A percentile compares a stretch with the other conserved stretches of the same genome.
These are phyloP conservation scores for Cryptosporidium meleagridis DNA, from an alignment of 169 alveolate species.

Conservation along the genomic window DNA sequence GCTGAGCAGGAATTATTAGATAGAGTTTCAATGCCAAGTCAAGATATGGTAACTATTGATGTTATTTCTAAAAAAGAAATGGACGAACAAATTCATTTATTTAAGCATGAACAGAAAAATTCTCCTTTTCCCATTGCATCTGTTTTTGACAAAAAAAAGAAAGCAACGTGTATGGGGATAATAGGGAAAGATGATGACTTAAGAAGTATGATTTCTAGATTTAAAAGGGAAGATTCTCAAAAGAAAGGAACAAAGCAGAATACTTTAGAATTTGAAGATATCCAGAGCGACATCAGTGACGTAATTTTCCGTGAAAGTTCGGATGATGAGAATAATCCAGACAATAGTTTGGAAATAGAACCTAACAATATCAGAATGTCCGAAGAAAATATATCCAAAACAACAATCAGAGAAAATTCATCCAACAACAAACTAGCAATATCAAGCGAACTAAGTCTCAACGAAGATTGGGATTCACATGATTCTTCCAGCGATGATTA, in stretches of 20 bases:
- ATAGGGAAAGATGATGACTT: conserved; percentile 56
- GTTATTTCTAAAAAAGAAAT: conserved; percentile 28
- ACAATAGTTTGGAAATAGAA: neutral
- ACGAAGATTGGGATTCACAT: neutral
- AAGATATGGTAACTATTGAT: conserved; percentile 65
- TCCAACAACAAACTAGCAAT: neutral
- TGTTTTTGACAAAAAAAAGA: conserved; percentile 20
- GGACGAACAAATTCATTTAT: conserved; percentile 59
- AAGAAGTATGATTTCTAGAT: conserved; percentile 57
- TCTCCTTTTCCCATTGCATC: conserved; percentile 67
- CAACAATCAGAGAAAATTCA: neutral
- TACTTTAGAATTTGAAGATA: conserved; percentile 46
- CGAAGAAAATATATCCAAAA: neutral
- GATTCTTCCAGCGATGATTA: conserved; percentile 17
- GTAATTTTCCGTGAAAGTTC: conserved; percentile 61
- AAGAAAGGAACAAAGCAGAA: neutral
- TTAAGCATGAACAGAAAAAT: conserved; percentile 27
- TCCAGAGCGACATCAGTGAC: conserved; percentile 71
- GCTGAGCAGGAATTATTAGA: conserved; percentile 82
- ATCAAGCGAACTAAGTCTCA: neutral
- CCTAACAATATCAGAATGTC: neutral
- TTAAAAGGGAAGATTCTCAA: conserved; percentile 15
- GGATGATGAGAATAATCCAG: conserved; percentile 27
- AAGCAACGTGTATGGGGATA: conserved; percentile 71
- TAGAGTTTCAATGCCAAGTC: conserved; percentile 71